Evolutionary conservation across 805 yeast species (phyloP).

Genomic region (Dipodascopsis tothii): DNA sequence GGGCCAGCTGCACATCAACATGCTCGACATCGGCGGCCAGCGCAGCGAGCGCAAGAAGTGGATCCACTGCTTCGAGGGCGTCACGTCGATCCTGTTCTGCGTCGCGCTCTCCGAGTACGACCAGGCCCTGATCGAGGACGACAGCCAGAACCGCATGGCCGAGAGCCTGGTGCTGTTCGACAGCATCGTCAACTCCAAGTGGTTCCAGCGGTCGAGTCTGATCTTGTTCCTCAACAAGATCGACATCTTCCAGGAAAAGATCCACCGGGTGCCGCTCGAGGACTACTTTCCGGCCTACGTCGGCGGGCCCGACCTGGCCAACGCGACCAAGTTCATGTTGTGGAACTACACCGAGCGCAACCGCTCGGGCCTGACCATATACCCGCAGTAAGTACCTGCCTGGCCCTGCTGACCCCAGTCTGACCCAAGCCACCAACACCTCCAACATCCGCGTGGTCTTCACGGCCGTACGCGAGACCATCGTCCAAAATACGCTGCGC

Average conservation of each 20-base stretch:
- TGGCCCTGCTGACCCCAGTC: conserved; percentile 2
- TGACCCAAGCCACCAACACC: conserved; percentile 92
- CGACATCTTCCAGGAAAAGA: conserved; percentile 80
- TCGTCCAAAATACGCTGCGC: conserved; percentile 64
- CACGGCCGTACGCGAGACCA: conserved; percentile 75
- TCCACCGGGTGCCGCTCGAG: conserved; percentile 73
- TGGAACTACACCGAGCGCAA: conserved; percentile 86
- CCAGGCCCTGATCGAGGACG: conserved; percentile 72
- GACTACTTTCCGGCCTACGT: conserved; percentile 75
- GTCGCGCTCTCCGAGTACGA: conserved; percentile 89
- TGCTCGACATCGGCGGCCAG: conserved; percentile 91
- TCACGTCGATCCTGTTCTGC: conserved; percentile 80
- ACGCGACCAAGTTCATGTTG: conserved; percentile 83
- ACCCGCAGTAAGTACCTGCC: conserved; percentile 50
- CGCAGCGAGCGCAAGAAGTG: conserved; percentile 92
- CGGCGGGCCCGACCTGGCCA: conserved; percentile 82
- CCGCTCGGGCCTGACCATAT: conserved; percentile 69
- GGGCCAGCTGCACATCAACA: conserved; percentile 57
- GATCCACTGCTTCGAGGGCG: conserved; percentile 95
- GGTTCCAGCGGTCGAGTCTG: conserved; percentile 84
- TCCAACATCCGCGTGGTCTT: conserved; percentile 78
- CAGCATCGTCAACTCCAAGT: conserved; percentile 82
- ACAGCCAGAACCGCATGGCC: conserved; percentile 63
- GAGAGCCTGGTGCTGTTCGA: conserved; percentile 80
- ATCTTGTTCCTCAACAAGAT: conserved; percentile 83